Conservation (phyloP, 2,329 filamentous ascomycete species). For the Paracoccidioides lutzii region DNA sequence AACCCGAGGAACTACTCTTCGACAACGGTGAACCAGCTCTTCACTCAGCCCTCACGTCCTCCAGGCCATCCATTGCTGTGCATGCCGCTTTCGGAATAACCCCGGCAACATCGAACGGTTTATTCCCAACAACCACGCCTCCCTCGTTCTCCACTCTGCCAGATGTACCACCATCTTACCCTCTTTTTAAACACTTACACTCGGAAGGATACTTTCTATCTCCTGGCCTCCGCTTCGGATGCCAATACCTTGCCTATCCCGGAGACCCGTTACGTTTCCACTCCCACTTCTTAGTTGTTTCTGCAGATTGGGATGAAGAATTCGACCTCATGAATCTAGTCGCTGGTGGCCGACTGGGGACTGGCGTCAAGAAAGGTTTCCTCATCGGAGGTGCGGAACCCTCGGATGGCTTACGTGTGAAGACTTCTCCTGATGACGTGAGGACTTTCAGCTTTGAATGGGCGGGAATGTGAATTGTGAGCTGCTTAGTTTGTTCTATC, state of each 20-base stretch:
- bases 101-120: slow-evolving; percentile 38
- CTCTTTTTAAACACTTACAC: slow-evolving; percentile 71
- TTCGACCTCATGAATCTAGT: slow-evolving; percentile 76
- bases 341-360: slow-evolving; percentile 74
- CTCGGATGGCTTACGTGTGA: slow-evolving; percentile 25
- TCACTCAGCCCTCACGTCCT: slow-evolving; percentile 1
- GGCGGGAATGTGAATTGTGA: slow-evolving; percentile 63
- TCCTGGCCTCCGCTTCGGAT: slow-evolving; percentile 86
- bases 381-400: slow-evolving; percentile 59
- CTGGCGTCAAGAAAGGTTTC: slow-evolving; percentile 92
- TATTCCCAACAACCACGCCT: slow-evolving; percentile 22
- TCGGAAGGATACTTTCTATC: slow-evolving; percentile 71
- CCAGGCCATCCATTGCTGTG: slow-evolving; percentile 9
- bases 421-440: slow-evolving; percentile 29
- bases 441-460: slow-evolving; percentile 81
- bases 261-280: slow-evolving; percentile 92
- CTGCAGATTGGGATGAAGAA: slow-evolving; percentile 74
- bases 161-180: slow-evolving; percentile 44
- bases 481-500: not conserved
- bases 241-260: slow-evolving; percentile 87
- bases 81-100: slow-evolving; percentile 29
- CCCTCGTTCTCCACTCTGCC: slow-evolving; percentile 20
- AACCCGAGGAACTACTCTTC: slow-evolving; percentile 7
- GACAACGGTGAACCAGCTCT: slow-evolving; percentile 1
- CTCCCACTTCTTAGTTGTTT: slow-evolving; percentile 81